phyloP scores from a whole-genome alignment of 345 rosid genomes.

The Gynandropsis gynandra region DNA sequence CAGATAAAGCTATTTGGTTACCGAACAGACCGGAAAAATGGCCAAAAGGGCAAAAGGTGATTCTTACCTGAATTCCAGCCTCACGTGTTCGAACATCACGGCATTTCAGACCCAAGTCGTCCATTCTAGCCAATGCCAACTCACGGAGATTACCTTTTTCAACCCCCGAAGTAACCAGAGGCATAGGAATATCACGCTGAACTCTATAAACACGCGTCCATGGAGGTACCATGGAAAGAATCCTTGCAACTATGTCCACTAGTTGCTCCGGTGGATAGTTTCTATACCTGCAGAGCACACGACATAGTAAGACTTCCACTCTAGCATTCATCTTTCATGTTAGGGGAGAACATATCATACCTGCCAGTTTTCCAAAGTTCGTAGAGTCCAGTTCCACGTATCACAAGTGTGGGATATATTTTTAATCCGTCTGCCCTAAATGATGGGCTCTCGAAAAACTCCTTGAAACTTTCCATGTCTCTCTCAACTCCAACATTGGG shows the following conservation, averaged over 20 bases:
- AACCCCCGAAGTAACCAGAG: conserved; percentile 96
- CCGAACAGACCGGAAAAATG: conserved; percentile 1
- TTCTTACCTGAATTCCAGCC: conserved; percentile 90
- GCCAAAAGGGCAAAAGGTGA: background rate
- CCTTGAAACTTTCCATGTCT: conserved; percentile 89
- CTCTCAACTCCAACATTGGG: conserved; percentile 99
- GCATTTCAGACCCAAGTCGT: conserved; percentile 93
- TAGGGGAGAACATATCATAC: conserved; percentile 21
- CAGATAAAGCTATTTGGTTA: conserved; percentile 7
- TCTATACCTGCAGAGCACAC: conserved; percentile 51
- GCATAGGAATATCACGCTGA: conserved; percentile 99
- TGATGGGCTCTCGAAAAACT: conserved; percentile 91
- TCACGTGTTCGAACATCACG: conserved; percentile 98
- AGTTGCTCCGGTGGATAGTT: conserved; percentile 98
- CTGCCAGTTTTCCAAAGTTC: conserved; percentile 99
- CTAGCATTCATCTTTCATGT: conserved; percentile 6
- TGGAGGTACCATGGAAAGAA: conserved; percentile 97
- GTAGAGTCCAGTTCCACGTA: conserved; percentile 96
- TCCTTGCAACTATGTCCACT: conserved; percentile 94
- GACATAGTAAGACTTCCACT: background rate
- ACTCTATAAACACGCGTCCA: conserved; percentile 99
- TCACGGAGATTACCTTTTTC: conserved; percentile 99
- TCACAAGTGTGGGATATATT: conserved; percentile 97
- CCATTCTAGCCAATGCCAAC: conserved; percentile 93
- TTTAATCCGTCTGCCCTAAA: conserved; percentile 98